A percentile compares a stretch with the other conserved stretches of the same genome.
These are phyloP conservation scores for Gyrodon lividus DNA, from an alignment of 768 basidiomycete species.

Conservation along the genomic window DNA sequence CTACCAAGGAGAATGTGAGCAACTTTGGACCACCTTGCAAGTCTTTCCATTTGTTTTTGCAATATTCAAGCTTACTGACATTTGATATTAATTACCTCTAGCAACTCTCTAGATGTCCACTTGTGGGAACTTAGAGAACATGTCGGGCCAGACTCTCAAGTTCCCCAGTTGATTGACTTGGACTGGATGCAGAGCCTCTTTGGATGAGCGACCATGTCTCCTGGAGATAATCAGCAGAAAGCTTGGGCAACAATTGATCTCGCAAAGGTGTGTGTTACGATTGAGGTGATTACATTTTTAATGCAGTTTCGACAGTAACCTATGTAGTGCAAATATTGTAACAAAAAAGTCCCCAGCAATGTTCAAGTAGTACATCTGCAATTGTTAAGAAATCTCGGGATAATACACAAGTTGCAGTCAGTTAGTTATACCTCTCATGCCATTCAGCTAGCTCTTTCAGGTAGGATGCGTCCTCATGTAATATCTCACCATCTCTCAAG, in stretches of 20 bases:
- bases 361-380: too few species aligned
- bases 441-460: too few species aligned
- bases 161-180: neutral
- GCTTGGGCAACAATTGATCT: conserved; percentile 3
- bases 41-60: neutral
- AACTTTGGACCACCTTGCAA: neutral
- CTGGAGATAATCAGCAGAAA: neutral
- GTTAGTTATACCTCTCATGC: too few species aligned
- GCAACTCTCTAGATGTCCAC: neutral
- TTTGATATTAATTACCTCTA: neutral
- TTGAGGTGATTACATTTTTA: too few species aligned
- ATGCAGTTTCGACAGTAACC: too few species aligned
- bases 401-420: too few species aligned
- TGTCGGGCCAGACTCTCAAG: neutral
- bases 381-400: too few species aligned
- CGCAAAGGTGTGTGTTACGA: conserved; percentile 1
- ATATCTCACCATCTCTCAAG: too few species aligned
- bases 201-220: neutral
- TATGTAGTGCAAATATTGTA: too few species aligned
- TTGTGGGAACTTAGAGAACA: conserved; percentile 3
- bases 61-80: too few species aligned
- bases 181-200: neutral
- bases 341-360: too few species aligned
- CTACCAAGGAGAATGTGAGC: neutral
- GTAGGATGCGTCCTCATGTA: too few species aligned